A percentile compares a stretch with the other conserved stretches of the same genome.
phyloP scores from a whole-genome alignment of 768 basidiomycete genomes.

The Lactifluus subvellereus region DNA sequence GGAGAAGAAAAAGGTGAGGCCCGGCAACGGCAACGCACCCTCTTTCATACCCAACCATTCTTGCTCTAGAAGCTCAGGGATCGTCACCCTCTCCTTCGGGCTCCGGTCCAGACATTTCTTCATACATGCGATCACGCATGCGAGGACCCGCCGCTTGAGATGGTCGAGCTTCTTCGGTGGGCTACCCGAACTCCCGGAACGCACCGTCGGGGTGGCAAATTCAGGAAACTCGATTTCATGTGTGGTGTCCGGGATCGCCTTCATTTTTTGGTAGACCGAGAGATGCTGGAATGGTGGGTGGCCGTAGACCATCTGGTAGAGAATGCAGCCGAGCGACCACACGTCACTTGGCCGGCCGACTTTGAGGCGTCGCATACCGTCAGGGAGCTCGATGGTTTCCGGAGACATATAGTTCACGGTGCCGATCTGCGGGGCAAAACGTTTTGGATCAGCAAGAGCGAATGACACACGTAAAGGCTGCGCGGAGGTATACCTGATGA shows the following conservation, averaged over 20 bases:
- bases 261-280: constrained; percentile 84
- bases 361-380: constrained; percentile 84
- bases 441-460: background rate
- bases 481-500: constrained; percentile 60
- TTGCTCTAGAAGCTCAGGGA: constrained; percentile 79
- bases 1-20: background rate
- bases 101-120: constrained; percentile 72
- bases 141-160: constrained; percentile 62
- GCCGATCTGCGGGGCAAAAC: constrained; percentile 58
- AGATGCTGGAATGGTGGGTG: constrained; percentile 87
- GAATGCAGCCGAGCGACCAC: constrained; percentile 96
- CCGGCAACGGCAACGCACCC: constrained; percentile 38
- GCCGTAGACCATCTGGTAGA: constrained; percentile 98
- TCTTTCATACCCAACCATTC: constrained; percentile 70
- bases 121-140: constrained; percentile 75
- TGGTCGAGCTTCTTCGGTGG: constrained; percentile 60
- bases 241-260: constrained; percentile 76
- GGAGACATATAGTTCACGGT: constrained; percentile 99
- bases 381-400: constrained; percentile 87
- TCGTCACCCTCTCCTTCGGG: constrained; percentile 80
- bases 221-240: constrained; percentile 82
- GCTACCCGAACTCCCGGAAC: constrained; percentile 28
- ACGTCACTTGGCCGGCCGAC: constrained; percentile 95
- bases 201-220: constrained; percentile 47
- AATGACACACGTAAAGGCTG: background rate